Evolutionary conservation across 2,329 filamentous ascomycete genomes (phyloP).

Genomic region (Aspergillus nomiae): DNA sequence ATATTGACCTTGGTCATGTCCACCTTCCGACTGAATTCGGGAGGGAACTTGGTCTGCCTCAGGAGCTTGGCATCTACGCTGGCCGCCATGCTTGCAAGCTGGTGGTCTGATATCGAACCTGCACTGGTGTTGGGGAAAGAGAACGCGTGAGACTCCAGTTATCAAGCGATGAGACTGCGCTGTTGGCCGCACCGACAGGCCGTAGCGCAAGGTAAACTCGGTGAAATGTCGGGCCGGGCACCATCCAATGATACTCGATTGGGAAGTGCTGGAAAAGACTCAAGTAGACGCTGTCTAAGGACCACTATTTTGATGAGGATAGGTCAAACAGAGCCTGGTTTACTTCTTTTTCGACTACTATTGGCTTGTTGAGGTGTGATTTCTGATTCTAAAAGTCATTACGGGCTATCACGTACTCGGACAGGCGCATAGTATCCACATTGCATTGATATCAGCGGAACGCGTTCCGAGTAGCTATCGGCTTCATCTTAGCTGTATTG

Average conservation of each 20-base stretch:
- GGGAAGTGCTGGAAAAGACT: not conserved
- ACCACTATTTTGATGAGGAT: not conserved
- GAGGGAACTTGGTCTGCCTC: slow-evolving; percentile 88
- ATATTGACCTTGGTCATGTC: slow-evolving; percentile 97
- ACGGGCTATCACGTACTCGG: not conserved
- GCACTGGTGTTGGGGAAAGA: not conserved
- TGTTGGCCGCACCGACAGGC: slow-evolving; percentile 6
- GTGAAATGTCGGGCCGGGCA: slow-evolving; percentile 15
- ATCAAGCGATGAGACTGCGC: slow-evolving; percentile 15
- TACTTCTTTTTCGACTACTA: not conserved
- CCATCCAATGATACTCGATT: slow-evolving; percentile 14
- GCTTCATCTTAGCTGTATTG: not conserved
- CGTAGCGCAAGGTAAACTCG: slow-evolving; percentile 1
- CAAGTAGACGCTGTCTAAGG: not conserved
- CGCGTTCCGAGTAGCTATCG: not conserved
- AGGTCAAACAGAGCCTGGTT: not conserved
- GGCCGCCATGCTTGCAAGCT: slow-evolving; percentile 67
- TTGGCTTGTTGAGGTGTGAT: not conserved
- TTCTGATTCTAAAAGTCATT: not conserved
- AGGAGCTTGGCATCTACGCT: slow-evolving; percentile 87
- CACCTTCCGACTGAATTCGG: slow-evolving; percentile 92
- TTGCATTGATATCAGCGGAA: not conserved
- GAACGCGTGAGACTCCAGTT: slow-evolving; percentile 10
- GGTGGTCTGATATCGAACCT: not conserved
- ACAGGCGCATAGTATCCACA: not conserved